Percentiles rank a stretch among this genome's conserved stretches.
Evolutionary conservation across 2,329 filamentous ascomycete species (phyloP).

Genomic region (Apiospora kogelbergensis): DNA sequence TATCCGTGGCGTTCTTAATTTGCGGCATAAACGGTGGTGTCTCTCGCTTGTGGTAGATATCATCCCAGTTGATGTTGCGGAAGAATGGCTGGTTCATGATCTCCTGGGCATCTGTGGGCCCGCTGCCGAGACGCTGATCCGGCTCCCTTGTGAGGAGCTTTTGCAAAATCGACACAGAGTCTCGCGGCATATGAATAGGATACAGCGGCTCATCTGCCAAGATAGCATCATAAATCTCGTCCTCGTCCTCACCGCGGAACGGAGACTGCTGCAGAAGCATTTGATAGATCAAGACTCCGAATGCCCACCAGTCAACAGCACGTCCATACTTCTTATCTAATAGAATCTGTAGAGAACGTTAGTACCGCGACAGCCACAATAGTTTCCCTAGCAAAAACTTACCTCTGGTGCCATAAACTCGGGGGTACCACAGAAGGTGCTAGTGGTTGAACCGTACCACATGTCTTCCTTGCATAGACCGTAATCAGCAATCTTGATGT

Average conservation of each 20-base stretch:
- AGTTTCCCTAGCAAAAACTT: conserved; percentile 28
- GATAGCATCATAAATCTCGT: conserved; percentile 99
- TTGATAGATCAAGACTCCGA: conserved; percentile 97
- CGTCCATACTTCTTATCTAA: conserved; percentile 98
- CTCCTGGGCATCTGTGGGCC: conserved; percentile 95
- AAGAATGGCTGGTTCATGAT: conserved; percentile 99
- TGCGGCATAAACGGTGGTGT: conserved; percentile 85
- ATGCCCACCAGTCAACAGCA: conserved; percentile 99
- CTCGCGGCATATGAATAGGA: conserved; percentile 97
- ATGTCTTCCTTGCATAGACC: conserved; percentile 99
- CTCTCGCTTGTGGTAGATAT: conserved; percentile 94
- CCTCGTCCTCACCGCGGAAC: conserved; percentile 97
- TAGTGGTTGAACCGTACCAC: conserved; percentile 97
- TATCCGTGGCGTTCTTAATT: conserved; percentile 91
- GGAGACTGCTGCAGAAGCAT: conserved; percentile 99
- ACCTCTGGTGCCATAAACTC: conserved; percentile 99
- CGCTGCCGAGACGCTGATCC: conserved; percentile 87
- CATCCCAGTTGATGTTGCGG: conserved; percentile 96
- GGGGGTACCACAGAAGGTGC: conserved; percentile 98
- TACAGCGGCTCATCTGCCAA: conserved; percentile 96
- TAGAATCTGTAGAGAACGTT: conserved; percentile 65
- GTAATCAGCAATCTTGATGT: conserved; percentile 98
- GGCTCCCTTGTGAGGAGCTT: conserved; percentile 96
- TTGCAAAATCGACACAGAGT: conserved; percentile 95
- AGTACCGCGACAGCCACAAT: conserved; percentile 24